Evolutionary conservation across 345 rosid genomes (phyloP).

Genomic region (Linum trigynum): DNA sequence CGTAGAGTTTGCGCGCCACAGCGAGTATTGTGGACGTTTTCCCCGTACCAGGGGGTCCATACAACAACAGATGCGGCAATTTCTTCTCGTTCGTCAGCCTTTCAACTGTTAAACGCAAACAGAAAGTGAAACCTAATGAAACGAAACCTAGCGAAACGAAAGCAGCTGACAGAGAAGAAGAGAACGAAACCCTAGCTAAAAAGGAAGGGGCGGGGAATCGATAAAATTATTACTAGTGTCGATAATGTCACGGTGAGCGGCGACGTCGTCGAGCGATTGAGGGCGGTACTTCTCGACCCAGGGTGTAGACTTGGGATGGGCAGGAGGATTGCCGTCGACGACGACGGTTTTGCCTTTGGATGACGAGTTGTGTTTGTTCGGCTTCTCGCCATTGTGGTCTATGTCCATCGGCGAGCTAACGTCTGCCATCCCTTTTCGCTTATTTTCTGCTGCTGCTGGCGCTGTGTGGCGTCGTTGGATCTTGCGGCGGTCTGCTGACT

Average conservation of each 20-base stretch:
- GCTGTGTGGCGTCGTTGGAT: neutral
- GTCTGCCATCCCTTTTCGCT: conserved; percentile 38
- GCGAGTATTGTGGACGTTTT: conserved; percentile 99
- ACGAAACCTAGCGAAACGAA: neutral
- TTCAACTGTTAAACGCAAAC: conserved; percentile 44
- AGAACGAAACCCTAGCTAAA: conserved; percentile 19
- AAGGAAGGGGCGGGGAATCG: neutral
- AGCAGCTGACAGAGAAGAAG: neutral
- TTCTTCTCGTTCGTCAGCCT: conserved; percentile 88
- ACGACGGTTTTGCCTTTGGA: conserved; percentile 40
- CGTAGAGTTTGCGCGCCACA: conserved; percentile 87
- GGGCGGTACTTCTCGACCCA: conserved; percentile 99
- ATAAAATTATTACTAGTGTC: conserved; percentile 60
- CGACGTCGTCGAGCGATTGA: conserved; percentile 85
- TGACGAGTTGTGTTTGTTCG: conserved; percentile 9
- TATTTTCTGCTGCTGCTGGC: neutral
- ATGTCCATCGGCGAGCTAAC: conserved; percentile 59
- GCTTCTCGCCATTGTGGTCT: conserved; percentile 38
- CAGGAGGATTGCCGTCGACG: conserved; percentile 21
- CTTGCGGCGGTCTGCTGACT: no score
- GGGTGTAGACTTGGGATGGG: conserved; percentile 52
- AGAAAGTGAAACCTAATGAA: neutral
- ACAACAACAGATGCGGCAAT: conserved; percentile 82
- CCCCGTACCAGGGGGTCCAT: conserved; percentile 98
- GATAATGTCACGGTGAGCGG: conserved; percentile 95